Percentiles rank a stretch among this genome's conserved stretches.
phyloP scores from a whole-genome alignment of 2,329 filamentous ascomycete species.

The Pestalotiopsis sp. region DNA sequence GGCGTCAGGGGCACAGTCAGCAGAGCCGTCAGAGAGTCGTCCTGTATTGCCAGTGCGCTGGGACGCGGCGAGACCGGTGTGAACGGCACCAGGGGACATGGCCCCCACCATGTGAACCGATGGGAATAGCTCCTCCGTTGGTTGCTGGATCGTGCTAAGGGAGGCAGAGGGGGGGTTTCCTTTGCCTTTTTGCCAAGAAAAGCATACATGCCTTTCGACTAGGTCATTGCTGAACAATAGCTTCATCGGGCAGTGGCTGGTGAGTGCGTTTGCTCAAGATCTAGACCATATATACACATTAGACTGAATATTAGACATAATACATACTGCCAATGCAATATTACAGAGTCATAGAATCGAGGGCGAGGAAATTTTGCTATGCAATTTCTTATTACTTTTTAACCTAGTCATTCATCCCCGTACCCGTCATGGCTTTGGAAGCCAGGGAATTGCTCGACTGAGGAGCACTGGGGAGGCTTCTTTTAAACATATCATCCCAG shows the following conservation, averaged over 20 bases:
- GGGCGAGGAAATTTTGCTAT: background rate
- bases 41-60: slow-evolving; percentile 67
- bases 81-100: slow-evolving; percentile 40
- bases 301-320: background rate
- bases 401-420: no score
- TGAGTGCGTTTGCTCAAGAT: background rate
- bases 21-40: slow-evolving; percentile 69
- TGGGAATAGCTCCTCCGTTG: background rate
- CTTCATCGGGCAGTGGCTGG: background rate
- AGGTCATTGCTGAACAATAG: background rate
- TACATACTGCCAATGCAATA: background rate
- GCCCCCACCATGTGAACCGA: background rate
- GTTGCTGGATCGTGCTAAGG: background rate
- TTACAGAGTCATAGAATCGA: no score
- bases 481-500: no score
- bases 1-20: slow-evolving; percentile 66
- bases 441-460: no score
- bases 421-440: no score
- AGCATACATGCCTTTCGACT: background rate
- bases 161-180: background rate
- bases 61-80: slow-evolving; percentile 53
- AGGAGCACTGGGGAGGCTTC: no score
- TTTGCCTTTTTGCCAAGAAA: background rate
- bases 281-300: background rate
- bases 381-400: background rate